A percentile compares a stretch with the other conserved stretches of the same genome.
These are phyloP conservation scores for Neltuma alba DNA, from an alignment of 306 rosid species.

Conservation along the genomic window DNA sequence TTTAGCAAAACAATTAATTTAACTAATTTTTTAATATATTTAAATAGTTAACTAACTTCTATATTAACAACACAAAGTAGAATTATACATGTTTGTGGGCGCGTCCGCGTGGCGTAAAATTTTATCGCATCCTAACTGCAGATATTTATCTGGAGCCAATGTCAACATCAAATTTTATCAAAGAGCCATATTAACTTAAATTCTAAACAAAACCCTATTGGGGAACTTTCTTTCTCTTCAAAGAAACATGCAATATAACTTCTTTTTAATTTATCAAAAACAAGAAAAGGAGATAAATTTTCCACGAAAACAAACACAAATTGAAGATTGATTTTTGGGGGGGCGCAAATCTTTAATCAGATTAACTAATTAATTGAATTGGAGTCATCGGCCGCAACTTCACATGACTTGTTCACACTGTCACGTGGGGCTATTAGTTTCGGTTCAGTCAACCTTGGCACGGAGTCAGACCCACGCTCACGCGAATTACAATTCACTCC, in stretches of 20 bases:
- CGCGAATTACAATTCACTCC: conserved; percentile 21
- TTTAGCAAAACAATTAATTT: too few species aligned
- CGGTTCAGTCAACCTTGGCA: conserved; percentile 40
- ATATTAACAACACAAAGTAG: too few species aligned
- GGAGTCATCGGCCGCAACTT: neutral
- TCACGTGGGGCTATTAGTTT: conserved; percentile 16
- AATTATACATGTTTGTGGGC: too few species aligned
- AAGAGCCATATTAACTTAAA: neutral
- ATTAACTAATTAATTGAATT: neutral
- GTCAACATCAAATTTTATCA: neutral
- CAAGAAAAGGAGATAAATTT: neutral
- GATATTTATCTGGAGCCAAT: neutral
- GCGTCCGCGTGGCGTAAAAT: too few species aligned
- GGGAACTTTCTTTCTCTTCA: neutral
- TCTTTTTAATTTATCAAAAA: neutral
- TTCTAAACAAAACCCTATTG: neutral
- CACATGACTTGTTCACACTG: neutral
- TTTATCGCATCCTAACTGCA: too few species aligned
- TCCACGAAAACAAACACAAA: neutral
- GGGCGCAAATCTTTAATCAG: neutral
- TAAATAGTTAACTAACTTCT: too few species aligned
- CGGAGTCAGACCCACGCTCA: conserved; percentile 41
- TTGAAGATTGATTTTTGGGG: neutral
- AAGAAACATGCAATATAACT: neutral
- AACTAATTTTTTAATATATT: too few species aligned